Base-by-base conservation (phyloP, 2,329 filamentous ascomycete genomes). In the Hypomyces perniciosus region DNA sequence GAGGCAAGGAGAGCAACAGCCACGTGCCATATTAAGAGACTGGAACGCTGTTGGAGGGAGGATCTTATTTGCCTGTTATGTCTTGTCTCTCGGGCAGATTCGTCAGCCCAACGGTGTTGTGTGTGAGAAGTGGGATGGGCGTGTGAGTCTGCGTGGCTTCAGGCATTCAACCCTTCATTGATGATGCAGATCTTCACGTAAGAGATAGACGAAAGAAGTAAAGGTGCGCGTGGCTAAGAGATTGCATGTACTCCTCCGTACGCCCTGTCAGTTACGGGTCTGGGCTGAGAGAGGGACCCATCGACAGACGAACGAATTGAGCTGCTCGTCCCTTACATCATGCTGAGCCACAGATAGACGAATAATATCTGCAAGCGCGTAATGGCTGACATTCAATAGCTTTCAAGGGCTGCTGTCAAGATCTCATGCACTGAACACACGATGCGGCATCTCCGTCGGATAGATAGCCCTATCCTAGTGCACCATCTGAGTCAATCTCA, bases 401-500 rank as follows among this genome's bases (percentile, higher is more conserved):
- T 27, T 42, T 10, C 39, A 26, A 10, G 20, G 20, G 20, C 20
- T 20, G 20, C 20, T 20, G 20, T 20, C 20, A 20, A 20, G 20
- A 20, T 20, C 20, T 20, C 20, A 20, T 20, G 20, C 20, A n/a
- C 35, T 20, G 35, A 38, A 38, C 35, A 38, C 35, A 38, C 8
- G 35, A n/a, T 38, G 35, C 35, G 35, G 35, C 35, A 38, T 38
- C n/a, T 38, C 35, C 39, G 26, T 42, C 39, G 13, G 39, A 26
- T 35, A 35, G 12, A 35, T 35, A 46, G 42, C 48, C 48, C 48
- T 35, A 43, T 48, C 44, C 39, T 40, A 48, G 12, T 38, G 35
- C 35, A 35, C 33, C n/a, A 54, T 57, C 55, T 56, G 51, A 51
- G 51, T 54, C 54, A 51, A 57, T 57, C 55, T 56, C 43, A 54